Base-by-base conservation (phyloP, 306 rosid species). In the Styphnolobium japonicum region DNA sequence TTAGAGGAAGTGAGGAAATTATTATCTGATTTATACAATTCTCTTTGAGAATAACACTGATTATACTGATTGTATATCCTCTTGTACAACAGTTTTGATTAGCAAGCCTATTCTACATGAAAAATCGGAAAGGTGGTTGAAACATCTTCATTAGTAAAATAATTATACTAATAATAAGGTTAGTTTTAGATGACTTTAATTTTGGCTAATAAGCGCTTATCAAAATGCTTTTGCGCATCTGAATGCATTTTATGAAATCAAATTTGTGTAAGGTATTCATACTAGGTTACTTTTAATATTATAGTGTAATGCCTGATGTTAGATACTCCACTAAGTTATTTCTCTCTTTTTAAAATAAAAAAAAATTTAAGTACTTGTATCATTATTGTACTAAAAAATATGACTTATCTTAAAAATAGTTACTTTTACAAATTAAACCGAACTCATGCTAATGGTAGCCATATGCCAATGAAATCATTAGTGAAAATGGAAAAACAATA, bases 11-110 rank as follows among this genome's bases (percentile, higher is more conserved):
- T 43, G 63, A 62, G 74, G 68, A 40, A 15, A 4, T 43, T 55
- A 10, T 48, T 16, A 27, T 56, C 52, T 67, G 62, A 29, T 60
- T 49, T 68, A 58, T 62, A 18, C 65, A 19, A 15, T 55, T 57
- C 52, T 12, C 31, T 58, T 15, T 63, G 73, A 72, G 52, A 29
- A 65, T 45, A 75, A 48, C 63, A 64, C 4, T 58, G 52, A 67
- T 72, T 31, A 72, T 77, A 43, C 39, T 63, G 56, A 61, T 53
- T 56, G 39, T 61, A 52, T 40, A 65, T 60, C 57, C 77, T 29
- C 36, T 57, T 60, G 63, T 53, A 57, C 49, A 29, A 19, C 46
- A 61, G 42, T 84, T 82, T 75, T 82, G 49, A 51, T 40, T 33
- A 9, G 67, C 71, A 43, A 37, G 52, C 10, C 23, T 61, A 18